Base-by-base conservation (phyloP, 2,329 filamentous ascomycete genomes). In the Neonectria hederae region DNA sequence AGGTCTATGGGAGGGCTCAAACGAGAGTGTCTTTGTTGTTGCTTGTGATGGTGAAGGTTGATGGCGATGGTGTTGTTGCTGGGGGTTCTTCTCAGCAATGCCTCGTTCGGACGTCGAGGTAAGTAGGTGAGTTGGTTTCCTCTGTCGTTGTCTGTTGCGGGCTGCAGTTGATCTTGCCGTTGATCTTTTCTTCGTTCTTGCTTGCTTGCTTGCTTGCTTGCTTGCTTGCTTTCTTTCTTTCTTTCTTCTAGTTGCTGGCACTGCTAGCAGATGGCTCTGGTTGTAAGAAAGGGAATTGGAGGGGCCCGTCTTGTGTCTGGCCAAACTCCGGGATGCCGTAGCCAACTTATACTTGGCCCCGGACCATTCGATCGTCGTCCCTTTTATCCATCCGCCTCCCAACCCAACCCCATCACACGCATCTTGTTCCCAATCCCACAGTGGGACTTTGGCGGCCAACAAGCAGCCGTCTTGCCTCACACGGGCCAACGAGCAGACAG, bases 271-370 rank as follows among this genome's bases (percentile, higher is more conserved):
- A n/a, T 53, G 43, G 54, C 48, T 30, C 13, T 56, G 42, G n/a
- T 53, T 46, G 46, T 53, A 48, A 49, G 21, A 22, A 54, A 54
- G 5, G 22, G 24, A 45, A 48, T 60, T 40, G 38, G 46, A n/a
- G 26, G 26, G 26, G 26, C 5, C 26, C 26, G 43, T 22, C 21
- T 19, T 22, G 26, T 22, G 26, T 49, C 24, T 49, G 26, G 17
- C 26, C 46, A 26, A 49, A 49, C 46, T 30, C 26, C 17, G 67
- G 60, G 65, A 76, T 71, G 74, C 64, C 67, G 67, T 72, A 74
- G 75, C 75, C 70, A 80, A 78, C 78, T 80, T 80, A 81, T 80
- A 80, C 77, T 75, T 70, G 71, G 70, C 73, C 65, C n/a, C 24
- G 45, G 28, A 26, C 63, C 68, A 63, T 70, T 74, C 65, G 69